A percentile compares a stretch with the other conserved stretches of the same genome.
phyloP scores from a whole-genome alignment of 1,284 basidiomycete genomes.

The Leccinum fallax region DNA sequence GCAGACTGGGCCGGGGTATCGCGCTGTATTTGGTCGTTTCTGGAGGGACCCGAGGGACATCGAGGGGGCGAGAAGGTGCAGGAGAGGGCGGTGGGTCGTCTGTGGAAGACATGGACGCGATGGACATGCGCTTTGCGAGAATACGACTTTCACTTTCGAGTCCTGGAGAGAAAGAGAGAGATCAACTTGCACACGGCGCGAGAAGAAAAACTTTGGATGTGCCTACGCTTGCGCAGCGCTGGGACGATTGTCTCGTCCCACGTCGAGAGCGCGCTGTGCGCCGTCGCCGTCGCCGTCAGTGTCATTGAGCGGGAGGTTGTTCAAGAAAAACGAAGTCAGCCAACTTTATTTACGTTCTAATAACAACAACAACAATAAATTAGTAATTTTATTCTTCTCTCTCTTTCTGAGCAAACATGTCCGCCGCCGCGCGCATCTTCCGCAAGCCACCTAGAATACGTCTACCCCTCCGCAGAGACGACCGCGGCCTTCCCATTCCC shows the following conservation, averaged over 20 bases:
- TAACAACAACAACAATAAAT: background rate
- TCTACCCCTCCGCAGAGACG: conserved; percentile 50
- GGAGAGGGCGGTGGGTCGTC: conserved; percentile 39
- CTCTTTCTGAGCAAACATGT: conserved; percentile 22
- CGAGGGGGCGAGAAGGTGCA: conserved; percentile 21
- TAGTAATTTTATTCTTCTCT: background rate
- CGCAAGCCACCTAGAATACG: conserved; percentile 49
- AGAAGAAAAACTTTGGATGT: background rate
- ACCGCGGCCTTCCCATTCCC: conserved; percentile 62
- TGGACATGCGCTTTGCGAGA: conserved; percentile 71
- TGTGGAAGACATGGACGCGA: conserved; percentile 61
- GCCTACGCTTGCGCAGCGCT: conserved; percentile 33
- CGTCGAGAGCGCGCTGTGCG: conserved; percentile 29
- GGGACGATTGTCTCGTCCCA: conserved; percentile 40
- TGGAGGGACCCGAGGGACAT: conserved; percentile 19
- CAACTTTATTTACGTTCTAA: background rate
- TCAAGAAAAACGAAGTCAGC: background rate
- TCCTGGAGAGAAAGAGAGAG: conserved; percentile 44
- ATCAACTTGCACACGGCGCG: background rate
- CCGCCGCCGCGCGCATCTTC: conserved; percentile 40
- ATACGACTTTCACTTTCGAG: conserved; percentile 73
- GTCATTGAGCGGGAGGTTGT: conserved; percentile 19
- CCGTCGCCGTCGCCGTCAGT: conserved; percentile 21
- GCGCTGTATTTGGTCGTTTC: conserved; percentile 43
- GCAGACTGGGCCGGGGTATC: conserved; percentile 50